Evolutionary conservation across 495 filamentous ascomycete species (phyloP).

Genomic region (Neurospora sublineolata): DNA sequence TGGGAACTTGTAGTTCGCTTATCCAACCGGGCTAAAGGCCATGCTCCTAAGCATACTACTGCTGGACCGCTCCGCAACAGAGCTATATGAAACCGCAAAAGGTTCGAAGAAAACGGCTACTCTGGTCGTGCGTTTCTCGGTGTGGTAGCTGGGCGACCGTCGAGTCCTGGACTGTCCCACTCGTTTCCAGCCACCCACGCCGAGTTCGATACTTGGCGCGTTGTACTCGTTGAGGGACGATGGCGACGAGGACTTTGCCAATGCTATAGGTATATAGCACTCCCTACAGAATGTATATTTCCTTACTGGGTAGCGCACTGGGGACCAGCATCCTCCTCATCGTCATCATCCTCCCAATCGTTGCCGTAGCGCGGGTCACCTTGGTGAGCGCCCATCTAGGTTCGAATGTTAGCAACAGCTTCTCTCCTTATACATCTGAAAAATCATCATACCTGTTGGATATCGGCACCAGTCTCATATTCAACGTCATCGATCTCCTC

Average conservation of each 20-base stretch:
- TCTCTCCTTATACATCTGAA: neutral
- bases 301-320: constrained; percentile 83
- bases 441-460: constrained; percentile 58
- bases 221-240: neutral
- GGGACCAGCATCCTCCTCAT: constrained; percentile 44
- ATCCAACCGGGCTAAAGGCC: neutral
- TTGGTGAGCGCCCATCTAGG: constrained; percentile 51
- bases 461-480: constrained; percentile 65
- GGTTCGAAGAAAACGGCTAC: neutral
- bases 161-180: neutral
- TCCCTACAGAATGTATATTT: constrained; percentile 12
- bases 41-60: neutral
- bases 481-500: constrained; percentile 78
- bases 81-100: neutral
- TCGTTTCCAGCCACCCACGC: neutral
- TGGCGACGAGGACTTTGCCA: neutral
- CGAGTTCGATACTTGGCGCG: neutral
- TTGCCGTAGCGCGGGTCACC: constrained; percentile 55
- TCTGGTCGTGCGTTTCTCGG: neutral
- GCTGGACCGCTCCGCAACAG: neutral
- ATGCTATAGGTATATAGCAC: neutral
- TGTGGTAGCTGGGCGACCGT: neutral
- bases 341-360: constrained; percentile 77
- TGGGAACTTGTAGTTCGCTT: neutral
- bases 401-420: constrained; percentile 6